Conservation (phyloP, 768 basidiomycete genomes). For the Omphalotus guepiniiformis region DNA sequence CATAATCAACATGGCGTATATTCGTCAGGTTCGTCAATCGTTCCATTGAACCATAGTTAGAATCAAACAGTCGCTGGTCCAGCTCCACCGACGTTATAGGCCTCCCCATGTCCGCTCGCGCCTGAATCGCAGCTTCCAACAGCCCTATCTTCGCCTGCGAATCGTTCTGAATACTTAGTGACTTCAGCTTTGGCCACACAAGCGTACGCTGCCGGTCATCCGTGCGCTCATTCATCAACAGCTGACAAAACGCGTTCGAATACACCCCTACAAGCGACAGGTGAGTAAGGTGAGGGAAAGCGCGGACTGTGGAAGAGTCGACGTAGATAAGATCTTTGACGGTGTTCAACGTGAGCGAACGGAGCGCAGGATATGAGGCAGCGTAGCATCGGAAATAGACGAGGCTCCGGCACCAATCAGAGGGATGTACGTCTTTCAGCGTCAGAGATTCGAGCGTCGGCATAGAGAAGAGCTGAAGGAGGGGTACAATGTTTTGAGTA, state of each 20-base stretch:
- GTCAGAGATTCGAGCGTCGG: slow-evolving; percentile 9
- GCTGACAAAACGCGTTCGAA: slow-evolving; percentile 11
- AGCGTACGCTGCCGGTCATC: slow-evolving; percentile 1
- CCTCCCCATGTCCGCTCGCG: slow-evolving; percentile 1
- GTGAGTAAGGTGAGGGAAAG: slow-evolving; percentile 9
- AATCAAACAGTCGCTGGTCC: neutral
- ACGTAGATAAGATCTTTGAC: slow-evolving; percentile 11
- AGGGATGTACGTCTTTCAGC: slow-evolving; percentile 8
- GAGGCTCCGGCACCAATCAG: slow-evolving; percentile 12
- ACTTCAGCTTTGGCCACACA: slow-evolving; percentile 3
- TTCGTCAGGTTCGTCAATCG: no score
- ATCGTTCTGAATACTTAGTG: slow-evolving; percentile 2
- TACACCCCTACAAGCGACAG: slow-evolving; percentile 9
- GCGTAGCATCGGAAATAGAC: slow-evolving; percentile 13
- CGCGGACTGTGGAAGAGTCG: slow-evolving; percentile 10
- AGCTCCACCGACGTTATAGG: neutral
- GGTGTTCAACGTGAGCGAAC: slow-evolving; percentile 2
- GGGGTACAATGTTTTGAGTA: slow-evolving; percentile 5
- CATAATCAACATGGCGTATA: no score
- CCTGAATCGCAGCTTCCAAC: neutral
- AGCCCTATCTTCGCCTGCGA: slow-evolving; percentile 2
- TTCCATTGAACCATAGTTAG: no score
- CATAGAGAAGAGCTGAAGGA: slow-evolving; percentile 9
- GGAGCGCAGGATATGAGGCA: slow-evolving; percentile 8
- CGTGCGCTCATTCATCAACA: slow-evolving; percentile 9